phyloP scores from a whole-genome alignment of 2,329 filamentous ascomycete genomes.

The Emmonsiellopsis sp. region DNA sequence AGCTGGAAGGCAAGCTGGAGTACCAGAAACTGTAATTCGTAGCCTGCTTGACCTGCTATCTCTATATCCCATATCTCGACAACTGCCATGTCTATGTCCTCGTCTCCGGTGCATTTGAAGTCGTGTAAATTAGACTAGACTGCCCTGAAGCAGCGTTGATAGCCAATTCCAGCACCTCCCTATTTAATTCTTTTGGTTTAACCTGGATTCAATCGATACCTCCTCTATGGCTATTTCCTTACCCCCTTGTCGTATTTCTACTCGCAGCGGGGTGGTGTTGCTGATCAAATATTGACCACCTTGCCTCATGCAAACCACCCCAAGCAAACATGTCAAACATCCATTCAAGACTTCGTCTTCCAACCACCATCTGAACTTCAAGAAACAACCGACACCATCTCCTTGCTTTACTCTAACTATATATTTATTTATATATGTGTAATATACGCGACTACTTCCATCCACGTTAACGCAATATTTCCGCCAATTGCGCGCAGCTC shows the following conservation, averaged over 20 bases:
- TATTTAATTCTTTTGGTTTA: no score
- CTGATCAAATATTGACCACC: not conserved
- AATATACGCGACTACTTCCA: no score
- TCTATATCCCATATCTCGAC: not conserved
- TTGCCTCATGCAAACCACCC: not conserved
- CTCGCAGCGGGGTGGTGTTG: not conserved
- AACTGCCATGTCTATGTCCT: not conserved
- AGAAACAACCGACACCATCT: no score
- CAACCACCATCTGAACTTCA: not conserved
- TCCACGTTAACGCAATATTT: no score
- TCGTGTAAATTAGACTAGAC: constrained; percentile 1
- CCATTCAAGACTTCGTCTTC: not conserved
- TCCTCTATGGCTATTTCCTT: not conserved
- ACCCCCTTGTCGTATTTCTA: not conserved
- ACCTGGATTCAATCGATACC: no score
- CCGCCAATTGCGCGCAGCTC: no score
- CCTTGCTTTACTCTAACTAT: no score
- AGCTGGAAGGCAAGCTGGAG: constrained; percentile 94
- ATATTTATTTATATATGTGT: no score
- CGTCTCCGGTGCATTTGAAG: not conserved
- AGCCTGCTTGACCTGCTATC: not conserved
- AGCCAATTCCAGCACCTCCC: not conserved
- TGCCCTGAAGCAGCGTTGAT: not conserved
- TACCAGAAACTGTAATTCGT: constrained; percentile 76
- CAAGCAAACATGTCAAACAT: constrained; percentile 1